Percentiles rank a stretch among this genome's conserved stretches.
phyloP scores from a whole-genome alignment of 2,329 filamentous ascomycete genomes.

The Nigrograna mackinnonii region DNA sequence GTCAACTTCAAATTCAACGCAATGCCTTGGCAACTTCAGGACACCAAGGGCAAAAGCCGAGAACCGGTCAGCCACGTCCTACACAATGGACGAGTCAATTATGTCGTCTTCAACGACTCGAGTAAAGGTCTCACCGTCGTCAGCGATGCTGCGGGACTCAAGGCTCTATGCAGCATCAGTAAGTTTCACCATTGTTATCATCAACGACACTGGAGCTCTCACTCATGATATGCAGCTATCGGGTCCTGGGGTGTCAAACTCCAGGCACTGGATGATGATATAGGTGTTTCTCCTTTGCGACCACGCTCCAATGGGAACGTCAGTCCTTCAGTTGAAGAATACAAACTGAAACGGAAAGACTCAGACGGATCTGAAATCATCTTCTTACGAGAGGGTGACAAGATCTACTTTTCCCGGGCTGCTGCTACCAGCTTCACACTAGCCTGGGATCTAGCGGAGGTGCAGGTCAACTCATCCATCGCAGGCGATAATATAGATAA shows the following conservation, averaged over 20 bases:
- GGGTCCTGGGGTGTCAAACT: slow-evolving; percentile 26
- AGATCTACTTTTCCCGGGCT: slow-evolving; percentile 16
- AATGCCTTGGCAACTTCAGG: too few species aligned
- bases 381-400: slow-evolving; percentile 30
- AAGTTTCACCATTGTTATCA: too few species aligned
- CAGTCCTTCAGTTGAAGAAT: slow-evolving; percentile 14
- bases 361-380: slow-evolving; percentile 20
- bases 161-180: slow-evolving; percentile 10
- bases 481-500: slow-evolving; percentile 11
- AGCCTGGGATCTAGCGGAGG: slow-evolving; percentile 19
- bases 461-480: slow-evolving; percentile 36
- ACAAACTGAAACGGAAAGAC: slow-evolving; percentile 20
- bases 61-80: too few species aligned
- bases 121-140: slow-evolving; percentile 1
- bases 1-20: too few species aligned
- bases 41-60: too few species aligned
- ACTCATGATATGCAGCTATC: too few species aligned
- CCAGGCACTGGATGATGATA: slow-evolving; percentile 17
- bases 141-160: not conserved
- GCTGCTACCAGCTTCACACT: slow-evolving; percentile 12
- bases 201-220: too few species aligned
- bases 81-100: too few species aligned
- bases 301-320: slow-evolving; percentile 1
- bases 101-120: too few species aligned
- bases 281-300: slow-evolving; percentile 20